A percentile compares a stretch with the other conserved stretches of the same genome.
These are phyloP conservation scores for Botryotinia calthae DNA, from an alignment of 2,329 filamentous ascomycete species.

Conservation along the genomic window DNA sequence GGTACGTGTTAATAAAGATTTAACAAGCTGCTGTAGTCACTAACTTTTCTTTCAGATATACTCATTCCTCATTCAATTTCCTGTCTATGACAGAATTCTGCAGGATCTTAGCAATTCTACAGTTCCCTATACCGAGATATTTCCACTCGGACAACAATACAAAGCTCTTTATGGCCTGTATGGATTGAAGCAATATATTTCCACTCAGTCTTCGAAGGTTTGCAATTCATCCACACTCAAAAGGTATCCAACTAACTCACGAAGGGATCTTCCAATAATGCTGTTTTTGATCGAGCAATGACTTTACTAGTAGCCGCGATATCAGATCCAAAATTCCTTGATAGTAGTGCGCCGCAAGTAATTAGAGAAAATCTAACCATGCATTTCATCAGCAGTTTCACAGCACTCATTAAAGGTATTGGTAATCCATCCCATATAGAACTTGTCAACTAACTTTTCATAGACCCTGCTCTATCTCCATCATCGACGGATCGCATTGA, in stretches of 20 bases:
- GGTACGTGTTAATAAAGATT: conserved; percentile 44
- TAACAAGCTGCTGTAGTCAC: background rate
- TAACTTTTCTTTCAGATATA: conserved; percentile 54
- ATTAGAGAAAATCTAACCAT: conserved; percentile 51
- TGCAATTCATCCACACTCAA: conserved; percentile 19
- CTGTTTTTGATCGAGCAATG: conserved; percentile 46
- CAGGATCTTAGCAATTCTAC: conserved; percentile 54
- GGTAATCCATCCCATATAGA: background rate
- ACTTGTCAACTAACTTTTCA: conserved; percentile 34
- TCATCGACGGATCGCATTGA: conserved; percentile 38
- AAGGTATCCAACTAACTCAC: conserved; percentile 20
- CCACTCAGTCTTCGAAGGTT: conserved; percentile 32
- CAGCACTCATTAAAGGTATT: conserved; percentile 54
- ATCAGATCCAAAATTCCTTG: conserved; percentile 54
- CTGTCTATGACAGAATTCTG: conserved; percentile 62
- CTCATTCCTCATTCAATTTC: conserved; percentile 67
- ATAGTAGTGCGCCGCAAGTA: conserved; percentile 44
- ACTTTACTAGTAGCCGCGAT: conserved; percentile 59
- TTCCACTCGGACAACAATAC: conserved; percentile 67
- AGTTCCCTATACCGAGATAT: conserved; percentile 58
- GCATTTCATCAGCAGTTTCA: conserved; percentile 56
- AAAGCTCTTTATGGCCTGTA: conserved; percentile 71
- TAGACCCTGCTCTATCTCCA: conserved; percentile 41
- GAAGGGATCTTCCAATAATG: conserved; percentile 35
- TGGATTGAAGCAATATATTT: conserved; percentile 62